These are phyloP conservation scores for Exophiala sp. DNA, from an alignment of 2,329 filamentous ascomycete genomes.

Conservation along the genomic window DNA sequence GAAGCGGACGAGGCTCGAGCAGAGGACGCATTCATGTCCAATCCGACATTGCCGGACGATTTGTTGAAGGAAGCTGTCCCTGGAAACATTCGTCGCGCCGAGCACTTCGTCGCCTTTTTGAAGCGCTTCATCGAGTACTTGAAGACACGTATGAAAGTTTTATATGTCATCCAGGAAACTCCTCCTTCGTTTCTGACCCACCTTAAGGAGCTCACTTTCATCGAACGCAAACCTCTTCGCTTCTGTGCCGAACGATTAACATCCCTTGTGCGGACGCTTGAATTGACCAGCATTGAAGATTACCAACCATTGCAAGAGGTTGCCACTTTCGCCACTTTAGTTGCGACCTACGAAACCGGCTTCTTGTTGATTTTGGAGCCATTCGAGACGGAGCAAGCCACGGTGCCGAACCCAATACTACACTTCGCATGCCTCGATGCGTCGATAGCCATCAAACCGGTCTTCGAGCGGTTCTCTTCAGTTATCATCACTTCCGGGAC, in stretches of 20 bases:
- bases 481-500: constrained; percentile 98
- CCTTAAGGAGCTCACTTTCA: constrained; percentile 91
- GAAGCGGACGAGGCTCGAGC: constrained; percentile 83
- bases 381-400: constrained; percentile 89
- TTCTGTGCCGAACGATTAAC: constrained; percentile 95
- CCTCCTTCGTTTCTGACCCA: constrained; percentile 89
- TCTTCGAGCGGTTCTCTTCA: constrained; percentile 94
- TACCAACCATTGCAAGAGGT: constrained; percentile 96
- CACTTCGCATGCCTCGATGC: constrained; percentile 97
- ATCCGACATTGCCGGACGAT: constrained; percentile 88
- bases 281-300: constrained; percentile 96
- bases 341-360: constrained; percentile 93
- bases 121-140: constrained; percentile 97
- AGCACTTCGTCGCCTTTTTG: constrained; percentile 91
- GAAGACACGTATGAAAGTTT: constrained; percentile 96
- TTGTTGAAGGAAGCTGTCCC: constrained; percentile 92
- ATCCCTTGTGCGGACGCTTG: constrained; percentile 86
- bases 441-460: constrained; percentile 94
- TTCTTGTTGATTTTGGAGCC: constrained; percentile 96
- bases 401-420: constrained; percentile 91
- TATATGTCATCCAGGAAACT: constrained; percentile 95
- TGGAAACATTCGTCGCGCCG: constrained; percentile 89
- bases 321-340: constrained; percentile 91
- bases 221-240: constrained; percentile 84
- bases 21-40: constrained; percentile 95